Percentiles rank a stretch among this genome's conserved stretches.
Conservation (phyloP, 2,329 filamentous ascomycete species). For the Monilinia aucupariae region DNA sequence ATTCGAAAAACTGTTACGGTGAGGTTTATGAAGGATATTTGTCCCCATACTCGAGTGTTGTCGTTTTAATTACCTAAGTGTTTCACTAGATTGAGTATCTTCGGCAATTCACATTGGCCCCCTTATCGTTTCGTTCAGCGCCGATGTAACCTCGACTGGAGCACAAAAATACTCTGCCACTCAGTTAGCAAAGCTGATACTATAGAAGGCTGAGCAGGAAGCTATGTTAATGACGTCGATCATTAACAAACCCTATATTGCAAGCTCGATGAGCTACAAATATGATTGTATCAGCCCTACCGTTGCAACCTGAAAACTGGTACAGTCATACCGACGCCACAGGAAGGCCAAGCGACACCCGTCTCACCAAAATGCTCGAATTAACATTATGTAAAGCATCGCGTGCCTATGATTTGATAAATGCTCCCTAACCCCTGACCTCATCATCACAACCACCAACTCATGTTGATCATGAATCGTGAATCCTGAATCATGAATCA, state of each 20-base stretch:
- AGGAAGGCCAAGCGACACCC: neutral
- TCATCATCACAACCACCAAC: conserved; percentile 2
- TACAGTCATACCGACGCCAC: neutral
- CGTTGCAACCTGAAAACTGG: neutral
- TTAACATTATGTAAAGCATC: neutral
- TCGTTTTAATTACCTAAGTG: no score
- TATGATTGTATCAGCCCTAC: neutral
- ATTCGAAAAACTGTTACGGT: no score
- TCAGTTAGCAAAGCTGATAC: neutral
- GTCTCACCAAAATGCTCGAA: neutral
- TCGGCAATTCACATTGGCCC: neutral
- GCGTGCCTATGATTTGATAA: conserved; percentile 5
- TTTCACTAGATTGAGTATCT: no score
- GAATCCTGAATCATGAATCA: neutral
- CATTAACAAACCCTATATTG: neutral
- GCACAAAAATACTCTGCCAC: neutral
- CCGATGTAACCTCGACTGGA: neutral
- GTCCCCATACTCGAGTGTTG: no score
- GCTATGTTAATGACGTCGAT: neutral
- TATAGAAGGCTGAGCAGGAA: neutral
- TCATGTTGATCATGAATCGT: neutral
- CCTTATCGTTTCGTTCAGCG: neutral
- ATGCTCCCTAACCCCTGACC: conserved; percentile 9
- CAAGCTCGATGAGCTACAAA: neutral
- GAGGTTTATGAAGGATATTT: no score